These are phyloP conservation scores for Aphanomyces euteiches DNA, from an alignment of 352 stramenopile genomes.

Conservation along the genomic window DNA sequence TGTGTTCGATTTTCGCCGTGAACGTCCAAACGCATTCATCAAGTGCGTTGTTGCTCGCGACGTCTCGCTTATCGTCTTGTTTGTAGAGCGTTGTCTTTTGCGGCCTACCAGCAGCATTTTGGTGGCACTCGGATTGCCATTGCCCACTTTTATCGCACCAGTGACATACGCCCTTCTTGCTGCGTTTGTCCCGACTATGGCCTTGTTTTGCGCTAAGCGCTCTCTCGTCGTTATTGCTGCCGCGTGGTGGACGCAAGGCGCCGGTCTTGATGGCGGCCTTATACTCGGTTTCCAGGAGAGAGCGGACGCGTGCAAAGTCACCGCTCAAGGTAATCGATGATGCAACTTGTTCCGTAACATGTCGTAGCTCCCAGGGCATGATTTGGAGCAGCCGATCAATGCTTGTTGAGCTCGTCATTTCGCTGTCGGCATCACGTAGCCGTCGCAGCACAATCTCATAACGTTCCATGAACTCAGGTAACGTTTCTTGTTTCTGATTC, in stretches of 20 bases:
- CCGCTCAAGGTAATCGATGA: neutral
- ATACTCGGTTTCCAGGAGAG: neutral
- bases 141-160: neutral
- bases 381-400: neutral
- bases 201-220: neutral
- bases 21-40: too few relatives aligned
- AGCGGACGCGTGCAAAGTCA: neutral
- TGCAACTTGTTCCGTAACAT: neutral
- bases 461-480: neutral
- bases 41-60: too few relatives aligned
- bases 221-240: neutral
- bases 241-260: neutral
- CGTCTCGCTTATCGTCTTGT: too few relatives aligned
- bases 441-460: neutral
- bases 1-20: too few relatives aligned
- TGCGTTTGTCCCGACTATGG: too few relatives aligned
- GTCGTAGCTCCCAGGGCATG: neutral
- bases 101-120: neutral
- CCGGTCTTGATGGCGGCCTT: neutral
- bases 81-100: too few relatives aligned
- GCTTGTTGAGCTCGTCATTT: neutral
- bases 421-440: neutral
- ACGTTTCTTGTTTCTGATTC: neutral
- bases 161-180: too few relatives aligned
- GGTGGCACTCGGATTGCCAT: neutral